Evolutionary conservation across 2,329 filamentous ascomycete species (phyloP).

Genomic region (Graphilbum ipis-grandicollis): DNA sequence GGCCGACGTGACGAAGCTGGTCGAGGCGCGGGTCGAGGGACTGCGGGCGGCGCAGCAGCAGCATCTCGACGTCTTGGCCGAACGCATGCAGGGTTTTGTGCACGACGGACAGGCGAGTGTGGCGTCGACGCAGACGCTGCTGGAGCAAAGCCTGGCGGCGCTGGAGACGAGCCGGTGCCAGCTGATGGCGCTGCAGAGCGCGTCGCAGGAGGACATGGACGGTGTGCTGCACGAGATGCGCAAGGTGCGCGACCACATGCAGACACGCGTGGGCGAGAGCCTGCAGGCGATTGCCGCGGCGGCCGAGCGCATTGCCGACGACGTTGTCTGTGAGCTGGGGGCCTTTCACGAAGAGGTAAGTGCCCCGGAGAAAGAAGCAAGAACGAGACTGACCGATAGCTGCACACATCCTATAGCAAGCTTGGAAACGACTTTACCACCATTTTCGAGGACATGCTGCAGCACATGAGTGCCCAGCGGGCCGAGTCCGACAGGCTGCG

Average conservation of each 20-base stretch:
- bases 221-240: constrained; percentile 84
- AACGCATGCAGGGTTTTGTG: constrained; percentile 63
- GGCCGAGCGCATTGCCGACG: constrained; percentile 74
- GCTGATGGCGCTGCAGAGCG: constrained; percentile 48
- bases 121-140: constrained; percentile 48
- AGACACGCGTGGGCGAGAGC: constrained; percentile 68
- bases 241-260: constrained; percentile 73
- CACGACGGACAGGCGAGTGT: constrained; percentile 56
- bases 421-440: constrained; percentile 75
- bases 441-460: constrained; percentile 66
- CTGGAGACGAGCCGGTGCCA: constrained; percentile 53
- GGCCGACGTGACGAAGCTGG: constrained; percentile 53
- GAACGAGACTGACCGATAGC: too few species aligned
- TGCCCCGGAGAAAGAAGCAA: too few species aligned
- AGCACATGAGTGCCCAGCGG: constrained; percentile 59
- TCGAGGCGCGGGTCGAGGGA: constrained; percentile 57
- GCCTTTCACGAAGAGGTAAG: constrained; percentile 53
- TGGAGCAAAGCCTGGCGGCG: constrained; percentile 49
- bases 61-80: constrained; percentile 50
- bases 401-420: constrained; percentile 69
- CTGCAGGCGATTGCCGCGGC: constrained; percentile 68
- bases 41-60: constrained; percentile 58
- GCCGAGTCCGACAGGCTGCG: constrained; percentile 58
- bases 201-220: constrained; percentile 74
- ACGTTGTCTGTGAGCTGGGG: constrained; percentile 71